Evolutionary conservation across 2,329 filamentous ascomycete species (phyloP).

Genomic region (Coniochaeta ligniaria): DNA sequence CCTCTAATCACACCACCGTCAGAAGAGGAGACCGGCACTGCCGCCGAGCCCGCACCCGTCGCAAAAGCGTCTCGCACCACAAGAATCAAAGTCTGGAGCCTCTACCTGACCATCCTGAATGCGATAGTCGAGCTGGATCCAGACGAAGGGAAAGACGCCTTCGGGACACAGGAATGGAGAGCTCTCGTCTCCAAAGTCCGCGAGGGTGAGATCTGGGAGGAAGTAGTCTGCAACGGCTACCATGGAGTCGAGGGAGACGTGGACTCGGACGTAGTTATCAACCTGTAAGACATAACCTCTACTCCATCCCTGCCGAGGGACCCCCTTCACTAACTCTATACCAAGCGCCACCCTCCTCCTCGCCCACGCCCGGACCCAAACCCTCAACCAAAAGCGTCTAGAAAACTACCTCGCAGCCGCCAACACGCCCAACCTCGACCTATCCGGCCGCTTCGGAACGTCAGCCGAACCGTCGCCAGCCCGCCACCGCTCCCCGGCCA

Average conservation of each 20-base stretch:
- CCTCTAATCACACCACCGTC: conserved; percentile 64
- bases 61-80: conserved; percentile 74
- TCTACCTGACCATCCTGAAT: conserved; percentile 91
- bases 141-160: conserved; percentile 82
- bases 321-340: conserved; percentile 12
- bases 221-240: conserved; percentile 82
- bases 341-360: conserved; percentile 78
- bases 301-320: not conserved
- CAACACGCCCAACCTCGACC: conserved; percentile 64
- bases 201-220: conserved; percentile 90
- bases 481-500: conserved; percentile 36
- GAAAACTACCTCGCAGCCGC: conserved; percentile 83
- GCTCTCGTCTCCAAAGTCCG: conserved; percentile 74
- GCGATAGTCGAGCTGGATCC: conserved; percentile 81
- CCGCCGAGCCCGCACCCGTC: conserved; percentile 59
- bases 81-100: conserved; percentile 91
- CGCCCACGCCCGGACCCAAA: conserved; percentile 80
- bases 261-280: conserved; percentile 89
- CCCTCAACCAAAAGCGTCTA: conserved; percentile 75
- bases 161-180: conserved; percentile 82
- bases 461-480: conserved; percentile 32
- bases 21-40: conserved; percentile 33
- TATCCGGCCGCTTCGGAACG: conserved; percentile 52
- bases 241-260: conserved; percentile 83
- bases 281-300: conserved; percentile 54